A percentile compares a stretch with the other conserved stretches of the same genome.
Evolutionary conservation across 176 grass and related monocot genomes (phyloP).

Genomic region (Stipa capillata): DNA sequence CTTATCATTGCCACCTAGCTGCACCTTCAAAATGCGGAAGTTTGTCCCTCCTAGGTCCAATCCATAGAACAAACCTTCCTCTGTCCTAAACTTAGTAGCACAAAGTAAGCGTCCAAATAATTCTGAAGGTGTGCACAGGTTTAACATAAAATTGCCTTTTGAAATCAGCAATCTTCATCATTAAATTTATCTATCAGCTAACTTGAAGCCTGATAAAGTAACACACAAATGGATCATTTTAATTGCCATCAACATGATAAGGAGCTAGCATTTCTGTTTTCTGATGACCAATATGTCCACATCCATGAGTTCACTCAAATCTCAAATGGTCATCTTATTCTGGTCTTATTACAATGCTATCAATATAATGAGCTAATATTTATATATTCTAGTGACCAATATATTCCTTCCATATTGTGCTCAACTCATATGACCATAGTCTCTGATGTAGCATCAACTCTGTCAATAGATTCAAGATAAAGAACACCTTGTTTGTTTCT

Average conservation of each 20-base stretch:
- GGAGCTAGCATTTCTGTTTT: background rate
- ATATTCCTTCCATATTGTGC: background rate
- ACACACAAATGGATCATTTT: background rate
- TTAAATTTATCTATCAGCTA: background rate
- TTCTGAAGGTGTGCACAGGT: background rate
- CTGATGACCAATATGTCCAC: background rate
- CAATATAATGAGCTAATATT: background rate
- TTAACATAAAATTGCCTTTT: background rate
- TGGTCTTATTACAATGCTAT: background rate
- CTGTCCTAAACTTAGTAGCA: conserved; percentile 22
- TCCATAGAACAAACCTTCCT: conserved; percentile 74
- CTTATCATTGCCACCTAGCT: conserved; percentile 50
- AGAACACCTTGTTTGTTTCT: background rate
- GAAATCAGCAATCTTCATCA: background rate
- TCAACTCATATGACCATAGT: background rate
- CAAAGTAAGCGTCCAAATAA: background rate
- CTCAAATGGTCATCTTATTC: background rate
- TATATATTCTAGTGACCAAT: background rate
- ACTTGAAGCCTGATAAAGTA: background rate
- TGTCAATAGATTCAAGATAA: background rate
- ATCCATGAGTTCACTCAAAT: background rate
- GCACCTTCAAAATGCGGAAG: conserved; percentile 59
- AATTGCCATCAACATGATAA: background rate
- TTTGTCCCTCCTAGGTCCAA: conserved; percentile 94
- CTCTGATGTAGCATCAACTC: background rate